phyloP scores from a whole-genome alignment of 1,284 basidiomycete genomes.

The Ceratobasidium sp. region DNA sequence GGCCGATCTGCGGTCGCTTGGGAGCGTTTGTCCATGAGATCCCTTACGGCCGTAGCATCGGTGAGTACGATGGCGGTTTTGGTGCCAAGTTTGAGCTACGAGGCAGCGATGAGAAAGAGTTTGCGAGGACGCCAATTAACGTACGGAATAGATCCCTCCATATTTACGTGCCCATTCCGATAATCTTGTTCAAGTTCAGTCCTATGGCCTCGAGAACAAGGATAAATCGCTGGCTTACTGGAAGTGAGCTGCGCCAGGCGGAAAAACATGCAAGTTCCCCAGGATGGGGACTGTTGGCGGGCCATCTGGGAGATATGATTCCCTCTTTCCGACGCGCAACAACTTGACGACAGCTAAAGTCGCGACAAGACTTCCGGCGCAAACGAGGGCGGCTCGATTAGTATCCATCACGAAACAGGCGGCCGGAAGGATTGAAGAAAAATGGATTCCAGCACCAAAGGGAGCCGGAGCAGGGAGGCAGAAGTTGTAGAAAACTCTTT shows the following conservation, averaged over 20 bases:
- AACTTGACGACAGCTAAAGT: neutral
- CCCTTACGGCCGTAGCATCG: conserved; percentile 52
- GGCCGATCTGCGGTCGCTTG: conserved; percentile 44
- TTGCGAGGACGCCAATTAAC: neutral
- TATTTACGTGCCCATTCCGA: conserved; percentile 55
- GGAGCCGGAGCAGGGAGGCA: no score
- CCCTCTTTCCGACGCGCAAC: conserved; percentile 48
- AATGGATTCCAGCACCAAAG: no score
- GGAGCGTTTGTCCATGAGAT: conserved; percentile 54
- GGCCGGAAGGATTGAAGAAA: neutral
- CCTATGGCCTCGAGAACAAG: neutral
- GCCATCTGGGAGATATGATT: conserved; percentile 56
- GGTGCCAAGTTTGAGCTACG: conserved; percentile 54
- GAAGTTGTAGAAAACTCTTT: no score
- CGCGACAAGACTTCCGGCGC: neutral
- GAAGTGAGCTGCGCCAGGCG: conserved; percentile 35
- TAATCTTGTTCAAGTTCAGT: conserved; percentile 47
- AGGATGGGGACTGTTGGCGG: conserved; percentile 57
- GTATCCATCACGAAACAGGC: no score
- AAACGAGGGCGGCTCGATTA: neutral
- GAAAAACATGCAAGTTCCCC: conserved; percentile 57
- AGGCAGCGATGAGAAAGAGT: neutral
- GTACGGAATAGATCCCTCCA: conserved; percentile 54
- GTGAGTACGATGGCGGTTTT: conserved; percentile 55
- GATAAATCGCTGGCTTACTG: no score